phyloP scores from a whole-genome alignment of 495 filamentous ascomycete species.

The Eremomyces bilateralis region DNA sequence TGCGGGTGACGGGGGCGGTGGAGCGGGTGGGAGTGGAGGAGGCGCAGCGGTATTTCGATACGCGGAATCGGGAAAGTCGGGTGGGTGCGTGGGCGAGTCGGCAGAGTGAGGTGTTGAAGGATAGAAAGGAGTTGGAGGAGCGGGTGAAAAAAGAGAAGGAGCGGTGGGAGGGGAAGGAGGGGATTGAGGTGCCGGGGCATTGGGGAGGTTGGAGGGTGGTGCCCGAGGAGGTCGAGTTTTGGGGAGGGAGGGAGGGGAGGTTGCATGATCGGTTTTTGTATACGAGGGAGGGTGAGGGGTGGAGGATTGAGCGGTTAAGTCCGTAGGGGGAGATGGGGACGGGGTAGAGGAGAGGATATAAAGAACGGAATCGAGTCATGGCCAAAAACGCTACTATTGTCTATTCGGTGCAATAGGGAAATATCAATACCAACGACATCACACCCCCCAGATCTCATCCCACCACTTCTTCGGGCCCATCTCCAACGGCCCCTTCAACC shows the following conservation, averaged over 20 bases:
- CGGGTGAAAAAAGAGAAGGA: slow-evolving; percentile 50
- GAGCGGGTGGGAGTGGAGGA: slow-evolving; percentile 48
- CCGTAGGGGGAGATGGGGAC: slow-evolving; percentile 25
- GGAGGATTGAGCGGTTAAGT: slow-evolving; percentile 37
- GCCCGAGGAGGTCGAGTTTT: slow-evolving; percentile 79
- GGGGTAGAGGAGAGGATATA: slow-evolving; percentile 4
- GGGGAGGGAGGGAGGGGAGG: slow-evolving; percentile 74
- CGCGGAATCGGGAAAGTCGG: slow-evolving; percentile 52
- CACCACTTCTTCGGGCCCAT: slow-evolving; percentile 13
- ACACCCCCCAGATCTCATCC: not conserved
- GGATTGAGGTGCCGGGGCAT: slow-evolving; percentile 77
- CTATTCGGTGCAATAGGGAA: no score
- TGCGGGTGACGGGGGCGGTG: slow-evolving; percentile 57
- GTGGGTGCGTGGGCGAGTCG: slow-evolving; percentile 86
- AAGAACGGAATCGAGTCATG: not conserved
- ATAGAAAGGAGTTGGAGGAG: slow-evolving; percentile 38
- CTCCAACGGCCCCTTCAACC: slow-evolving; percentile 31
- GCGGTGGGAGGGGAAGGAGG: slow-evolving; percentile 47
- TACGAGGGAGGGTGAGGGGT: slow-evolving; percentile 29
- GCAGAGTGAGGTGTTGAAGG: slow-evolving; percentile 56
- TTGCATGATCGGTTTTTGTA: slow-evolving; percentile 90
- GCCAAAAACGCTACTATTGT: no score
- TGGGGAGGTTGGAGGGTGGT: slow-evolving; percentile 78
- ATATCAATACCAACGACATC: no score
- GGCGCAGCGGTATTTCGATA: slow-evolving; percentile 74